Base-by-base conservation (phyloP, 768 basidiomycete genomes). In the Naganishia kalamii region DNA sequence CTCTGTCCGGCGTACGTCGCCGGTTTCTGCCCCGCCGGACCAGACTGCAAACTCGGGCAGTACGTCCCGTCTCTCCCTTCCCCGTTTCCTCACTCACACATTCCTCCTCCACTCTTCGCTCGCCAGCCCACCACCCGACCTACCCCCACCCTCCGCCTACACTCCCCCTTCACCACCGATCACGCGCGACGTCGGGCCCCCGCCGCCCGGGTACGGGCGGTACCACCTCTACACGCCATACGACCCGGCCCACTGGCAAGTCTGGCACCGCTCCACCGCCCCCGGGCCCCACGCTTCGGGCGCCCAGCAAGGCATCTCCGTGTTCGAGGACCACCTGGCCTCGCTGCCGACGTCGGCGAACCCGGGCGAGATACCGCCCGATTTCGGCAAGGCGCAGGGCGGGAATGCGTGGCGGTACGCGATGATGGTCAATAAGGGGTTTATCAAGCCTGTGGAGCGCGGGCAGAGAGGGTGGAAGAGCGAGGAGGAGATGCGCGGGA, bases 11-110 rank as follows among this genome's bases (percentile, higher is more conserved):
- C 85, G 15, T 99, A 94, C 80, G 79, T 97, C 50, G 88, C 89
- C 21, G 93, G 94, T 6, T 90, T 97, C 73, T 99, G 94, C 77
- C 91, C 92, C 11, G 79, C 88, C 63, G 94, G 96, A 0, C 83
- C 87, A 30, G 88, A 92, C 29, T 98, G 94, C 77, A 83, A 87
- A 21, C 83, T 85, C 62, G 90, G 90, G 77, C 92, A 96, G 92
- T 93, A 76, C 79, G 89, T 86, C 41, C n/a, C 30, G 25, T 30
- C 47, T 62, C 30, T 27, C 17, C 43, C 63, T 60, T 2, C 54
- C 68, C 11, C 71, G 70, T 27, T 69, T 69, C 65, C 43, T 23
- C 30, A 27, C 49, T 25, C 40, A 3, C 52, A 50, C n/a, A 23
- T 65, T 61, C 10, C 30, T 19, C 61, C 43, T 3, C 27, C 11